These are phyloP conservation scores for Sideroxylon spinosum DNA, from an alignment of 179 eudicot genomes.

Conservation along the genomic window DNA sequence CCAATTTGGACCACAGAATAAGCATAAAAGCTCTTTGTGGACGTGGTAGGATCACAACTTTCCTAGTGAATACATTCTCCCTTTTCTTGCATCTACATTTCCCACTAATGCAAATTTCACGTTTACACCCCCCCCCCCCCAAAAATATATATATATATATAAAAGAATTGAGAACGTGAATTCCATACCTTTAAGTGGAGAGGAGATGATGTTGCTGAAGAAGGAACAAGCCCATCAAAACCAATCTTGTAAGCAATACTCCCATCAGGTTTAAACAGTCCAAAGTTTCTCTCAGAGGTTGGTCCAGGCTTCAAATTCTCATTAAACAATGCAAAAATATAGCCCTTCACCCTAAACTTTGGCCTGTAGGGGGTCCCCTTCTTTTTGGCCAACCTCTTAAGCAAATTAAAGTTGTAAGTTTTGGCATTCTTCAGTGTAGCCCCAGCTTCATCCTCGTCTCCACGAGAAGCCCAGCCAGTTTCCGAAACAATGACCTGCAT, in stretches of 20 bases:
- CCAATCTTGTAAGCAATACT: constrained; percentile 70
- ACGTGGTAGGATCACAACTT: neutral
- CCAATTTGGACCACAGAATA: neutral
- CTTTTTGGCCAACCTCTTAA: constrained; percentile 53
- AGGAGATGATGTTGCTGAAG: constrained; percentile 39
- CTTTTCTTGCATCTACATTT: neutral
- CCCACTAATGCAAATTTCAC: too few species aligned
- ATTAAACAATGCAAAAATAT: constrained; percentile 75
- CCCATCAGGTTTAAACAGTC: constrained; percentile 81
- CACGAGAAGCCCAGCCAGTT: constrained; percentile 93
- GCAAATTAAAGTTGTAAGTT: constrained; percentile 59
- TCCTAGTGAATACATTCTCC: neutral
- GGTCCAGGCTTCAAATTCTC: constrained; percentile 84
- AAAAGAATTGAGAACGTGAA: neutral
- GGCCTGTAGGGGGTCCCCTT: constrained; percentile 83
- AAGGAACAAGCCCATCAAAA: constrained; percentile 57
- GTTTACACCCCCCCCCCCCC: too few species aligned
- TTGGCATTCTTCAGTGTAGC: constrained; percentile 51
- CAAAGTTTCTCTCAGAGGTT: constrained; percentile 81
- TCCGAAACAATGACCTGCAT: constrained; percentile 86
- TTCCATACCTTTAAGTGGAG: constrained; percentile 40
- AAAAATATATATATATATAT: too few species aligned
- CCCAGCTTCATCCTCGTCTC: constrained; percentile 60
- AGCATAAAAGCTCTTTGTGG: neutral
- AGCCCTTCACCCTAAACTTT: constrained; percentile 47